Evolutionary conservation across 2,329 filamentous ascomycete genomes (phyloP).

Genomic region (Epichloe scottii): DNA sequence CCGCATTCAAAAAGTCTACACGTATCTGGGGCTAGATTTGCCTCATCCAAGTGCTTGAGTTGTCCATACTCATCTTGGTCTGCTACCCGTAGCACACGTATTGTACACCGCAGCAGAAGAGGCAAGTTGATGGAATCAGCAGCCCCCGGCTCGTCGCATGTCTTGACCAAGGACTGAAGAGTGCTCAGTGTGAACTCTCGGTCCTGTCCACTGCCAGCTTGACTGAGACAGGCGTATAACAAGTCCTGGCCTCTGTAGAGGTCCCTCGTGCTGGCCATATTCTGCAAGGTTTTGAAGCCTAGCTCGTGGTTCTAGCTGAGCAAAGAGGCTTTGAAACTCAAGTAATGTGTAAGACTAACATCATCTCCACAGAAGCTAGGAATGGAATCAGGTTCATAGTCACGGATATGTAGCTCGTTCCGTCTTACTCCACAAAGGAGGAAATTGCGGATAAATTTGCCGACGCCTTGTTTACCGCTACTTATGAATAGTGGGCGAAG

Average conservation of each 20-base stretch:
- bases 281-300: conserved; percentile 51
- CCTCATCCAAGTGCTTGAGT: conserved; percentile 1
- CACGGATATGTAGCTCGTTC: conserved; percentile 14
- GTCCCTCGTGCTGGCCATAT: conserved; percentile 34
- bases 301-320: conserved; percentile 41
- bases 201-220: conserved; percentile 56
- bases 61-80: conserved; percentile 20
- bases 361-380: conserved; percentile 40
- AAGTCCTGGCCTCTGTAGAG: conserved; percentile 38
- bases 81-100: conserved; percentile 35
- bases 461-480: conserved; percentile 51
- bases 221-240: conserved; percentile 68
- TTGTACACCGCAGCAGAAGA: conserved; percentile 34
- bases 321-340: conserved; percentile 64
- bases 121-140: conserved; percentile 19
- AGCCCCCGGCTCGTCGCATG: conserved; percentile 10
- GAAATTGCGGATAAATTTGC: conserved; percentile 59
- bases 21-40: conserved; percentile 31
- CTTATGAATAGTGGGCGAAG: conserved; percentile 54
- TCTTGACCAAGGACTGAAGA: conserved; percentile 21
- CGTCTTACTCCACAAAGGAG: conserved; percentile 55
- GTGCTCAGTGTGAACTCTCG: conserved; percentile 38
- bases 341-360: conserved; percentile 51
- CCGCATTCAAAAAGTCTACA: conserved; percentile 37
- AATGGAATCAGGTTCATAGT: conserved; percentile 45